Evolutionary conservation across 805 yeast genomes (phyloP).

Genomic region (Saturnispora galanensis): DNA sequence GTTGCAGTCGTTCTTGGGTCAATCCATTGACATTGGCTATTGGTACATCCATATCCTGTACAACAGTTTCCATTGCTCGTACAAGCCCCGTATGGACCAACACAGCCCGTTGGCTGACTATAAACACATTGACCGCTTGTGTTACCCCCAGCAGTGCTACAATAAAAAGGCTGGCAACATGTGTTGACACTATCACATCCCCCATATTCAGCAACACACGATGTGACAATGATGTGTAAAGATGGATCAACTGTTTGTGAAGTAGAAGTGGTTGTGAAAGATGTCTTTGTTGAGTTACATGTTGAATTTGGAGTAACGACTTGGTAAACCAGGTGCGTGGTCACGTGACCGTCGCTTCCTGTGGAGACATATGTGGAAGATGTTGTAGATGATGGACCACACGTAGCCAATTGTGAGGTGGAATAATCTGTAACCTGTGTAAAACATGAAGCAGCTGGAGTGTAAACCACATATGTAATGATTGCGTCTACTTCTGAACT

Average conservation of each 20-base stretch:
- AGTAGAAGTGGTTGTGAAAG: too few species aligned
- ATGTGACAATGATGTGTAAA: too few species aligned
- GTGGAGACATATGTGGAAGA: background rate
- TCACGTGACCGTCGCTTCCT: background rate
- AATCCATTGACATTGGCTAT: background rate
- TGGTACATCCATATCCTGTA: too few species aligned
- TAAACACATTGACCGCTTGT: too few species aligned
- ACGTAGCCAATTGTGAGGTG: background rate
- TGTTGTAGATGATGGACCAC: background rate
- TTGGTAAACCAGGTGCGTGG: background rate
- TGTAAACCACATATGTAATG: background rate
- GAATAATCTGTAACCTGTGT: background rate
- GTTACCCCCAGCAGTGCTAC: too few species aligned
- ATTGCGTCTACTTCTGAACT: background rate
- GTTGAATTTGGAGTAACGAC: constrained; percentile 2
- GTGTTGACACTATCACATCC: too few species aligned
- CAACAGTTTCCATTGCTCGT: too few species aligned
- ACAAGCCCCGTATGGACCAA: too few species aligned
- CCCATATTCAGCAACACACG: too few species aligned
- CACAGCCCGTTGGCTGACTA: too few species aligned
- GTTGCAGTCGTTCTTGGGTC: background rate
- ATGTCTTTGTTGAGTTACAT: background rate
- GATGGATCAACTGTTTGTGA: too few species aligned
- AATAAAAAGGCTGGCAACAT: too few species aligned
- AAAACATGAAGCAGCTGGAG: background rate